phyloP scores from a whole-genome alignment of 2,329 filamentous ascomycete species.

The Didymella segeticola region DNA sequence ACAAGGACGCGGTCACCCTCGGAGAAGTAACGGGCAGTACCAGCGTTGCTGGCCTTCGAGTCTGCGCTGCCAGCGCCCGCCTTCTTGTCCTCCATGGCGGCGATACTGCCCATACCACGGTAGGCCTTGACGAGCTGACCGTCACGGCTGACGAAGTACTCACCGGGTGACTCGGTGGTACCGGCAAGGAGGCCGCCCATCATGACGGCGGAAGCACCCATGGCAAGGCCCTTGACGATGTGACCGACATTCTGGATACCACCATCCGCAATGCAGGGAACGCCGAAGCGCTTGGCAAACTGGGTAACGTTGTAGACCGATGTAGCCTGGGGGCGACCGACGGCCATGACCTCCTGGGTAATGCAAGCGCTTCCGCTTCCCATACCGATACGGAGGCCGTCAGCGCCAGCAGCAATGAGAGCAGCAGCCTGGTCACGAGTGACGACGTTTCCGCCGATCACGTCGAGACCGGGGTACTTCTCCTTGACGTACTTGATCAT shows the following conservation, averaged over 20 bases:
- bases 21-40: conserved; percentile 97
- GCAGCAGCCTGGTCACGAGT: conserved; percentile 94
- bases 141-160: conserved; percentile 94
- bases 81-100: conserved; percentile 99
- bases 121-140: conserved; percentile 99
- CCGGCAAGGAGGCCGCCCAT: conserved; percentile 98
- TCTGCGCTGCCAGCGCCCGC: conserved; percentile 76
- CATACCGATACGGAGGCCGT: conserved; percentile 98
- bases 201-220: conserved; percentile 96
- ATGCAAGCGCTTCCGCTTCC: conserved; percentile 98
- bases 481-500: conserved; percentile 98
- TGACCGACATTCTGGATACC: conserved; percentile 98
- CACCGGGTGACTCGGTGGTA: conserved; percentile 95
- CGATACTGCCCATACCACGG: conserved; percentile 98
- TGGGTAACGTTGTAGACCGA: conserved; percentile 87
- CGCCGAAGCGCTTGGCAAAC: conserved; percentile 91
- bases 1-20: conserved; percentile 95
- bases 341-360: conserved; percentile 99
- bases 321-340: conserved; percentile 93
- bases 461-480: conserved; percentile 83
- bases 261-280: conserved; percentile 97
- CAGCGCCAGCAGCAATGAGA: conserved; percentile 90
- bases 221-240: conserved; percentile 96
- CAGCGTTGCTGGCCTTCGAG: conserved; percentile 79
- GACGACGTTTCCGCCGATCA: conserved; percentile 98